Evolutionary conservation across 2,329 filamentous ascomycete genomes (phyloP), one percentile per base, ranked within the genome.

Genomic region (Monosporascus sp.): DNA sequence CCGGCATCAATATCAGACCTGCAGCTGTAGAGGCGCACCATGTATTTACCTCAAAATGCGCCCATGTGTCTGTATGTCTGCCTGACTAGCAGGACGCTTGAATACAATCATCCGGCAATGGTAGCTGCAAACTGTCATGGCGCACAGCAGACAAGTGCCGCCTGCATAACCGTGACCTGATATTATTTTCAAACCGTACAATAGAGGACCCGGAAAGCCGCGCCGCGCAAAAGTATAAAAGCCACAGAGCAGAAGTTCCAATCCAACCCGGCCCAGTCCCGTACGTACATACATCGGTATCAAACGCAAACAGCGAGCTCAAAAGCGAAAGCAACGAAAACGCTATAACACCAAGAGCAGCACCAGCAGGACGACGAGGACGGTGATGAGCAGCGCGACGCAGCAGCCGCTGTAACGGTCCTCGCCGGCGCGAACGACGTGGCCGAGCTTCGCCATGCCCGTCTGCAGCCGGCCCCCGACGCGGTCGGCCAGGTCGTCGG

Each of bases 361-460:
- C 58, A 97, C 82, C 65, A 99, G 77, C 63, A 99, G 74, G 28
- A 99, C 74, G 54, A 97, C 90, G 60, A 97, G 77, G 38, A 96
- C 89, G 58, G 94, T 84, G 56, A 97, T 96, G 63, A 97, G 79
- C 20, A 95, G 75, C 5, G 79, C 89, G 63, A 99, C 96, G 71
- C 92, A 97, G 74, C 91, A 97, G 70, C 91, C 91, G 62, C 91
- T 96, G 75, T 75, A 78, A 64, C 78, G 76, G 81, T 96, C 94
- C 79, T 99, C 94, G 70, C 96, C 97, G 73, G 86, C 82, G 70
- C 86, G 82, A 65, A 97, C 89, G 54, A 99, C 87, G 70, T 88
- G 83, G 60, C 86, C 84, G 64, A 99, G 84, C 74, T 89, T 93
- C 73, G 89, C 87, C 76, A 97, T 84, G 20, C 94, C 94, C 52